phyloP scores from a whole-genome alignment of 2,329 filamentous ascomycete species.

The Macrophomina tecta region DNA sequence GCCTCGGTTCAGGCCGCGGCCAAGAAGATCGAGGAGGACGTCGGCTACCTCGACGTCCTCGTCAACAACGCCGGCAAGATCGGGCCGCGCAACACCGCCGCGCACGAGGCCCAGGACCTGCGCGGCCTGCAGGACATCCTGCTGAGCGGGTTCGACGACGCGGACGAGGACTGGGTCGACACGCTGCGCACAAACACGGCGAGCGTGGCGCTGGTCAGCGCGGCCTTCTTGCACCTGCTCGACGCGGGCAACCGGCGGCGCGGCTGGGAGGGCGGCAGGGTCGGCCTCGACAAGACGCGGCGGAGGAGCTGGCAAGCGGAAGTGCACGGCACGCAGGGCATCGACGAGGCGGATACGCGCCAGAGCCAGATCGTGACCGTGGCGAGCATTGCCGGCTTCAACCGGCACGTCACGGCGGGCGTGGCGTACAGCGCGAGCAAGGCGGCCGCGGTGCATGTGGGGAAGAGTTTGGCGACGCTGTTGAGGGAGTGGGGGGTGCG shows the following conservation, averaged over 20 bases:
- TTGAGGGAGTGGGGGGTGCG: slow-evolving; percentile 53
- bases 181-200: slow-evolving; percentile 47
- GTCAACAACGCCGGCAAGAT: slow-evolving; percentile 59
- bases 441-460: slow-evolving; percentile 50
- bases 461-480: slow-evolving; percentile 47
- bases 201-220: slow-evolving; percentile 51
- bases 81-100: slow-evolving; percentile 50
- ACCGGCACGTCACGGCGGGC: slow-evolving; percentile 44
- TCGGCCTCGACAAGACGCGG: slow-evolving; percentile 32
- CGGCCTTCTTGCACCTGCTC: slow-evolving; percentile 53
- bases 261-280: slow-evolving; percentile 44
- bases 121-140: slow-evolving; percentile 51
- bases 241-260: slow-evolving; percentile 52
- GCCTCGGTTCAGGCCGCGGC: slow-evolving; percentile 50
- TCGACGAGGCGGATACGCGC: slow-evolving; percentile 44
- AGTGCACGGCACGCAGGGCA: slow-evolving; percentile 20
- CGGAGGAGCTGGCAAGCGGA: slow-evolving; percentile 36
- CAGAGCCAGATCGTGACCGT: slow-evolving; percentile 56
- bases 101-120: slow-evolving; percentile 53
- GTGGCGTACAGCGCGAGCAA: slow-evolving; percentile 55
- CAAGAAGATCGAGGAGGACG: slow-evolving; percentile 49
- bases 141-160: slow-evolving; percentile 36
- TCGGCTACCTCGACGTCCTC: slow-evolving; percentile 58
- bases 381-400: slow-evolving; percentile 49
- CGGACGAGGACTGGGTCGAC: slow-evolving; percentile 35